Conservation (phyloP, 75 land plant genomes). For the Pinus tabuliformis region DNA sequence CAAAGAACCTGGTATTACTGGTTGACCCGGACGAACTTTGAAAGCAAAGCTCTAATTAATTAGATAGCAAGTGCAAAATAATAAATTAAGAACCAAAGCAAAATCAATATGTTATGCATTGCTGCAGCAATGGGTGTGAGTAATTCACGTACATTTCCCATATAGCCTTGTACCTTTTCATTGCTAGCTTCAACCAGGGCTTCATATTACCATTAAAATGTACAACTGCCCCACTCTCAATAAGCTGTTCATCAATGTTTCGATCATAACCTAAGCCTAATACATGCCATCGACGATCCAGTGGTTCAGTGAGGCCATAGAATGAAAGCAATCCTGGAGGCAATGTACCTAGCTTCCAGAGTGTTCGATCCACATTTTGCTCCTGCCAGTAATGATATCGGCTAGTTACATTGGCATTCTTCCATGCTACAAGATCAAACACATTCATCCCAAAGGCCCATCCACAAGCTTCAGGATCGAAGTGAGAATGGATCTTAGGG, state of each 20-base stretch:
- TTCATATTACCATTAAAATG: constrained; percentile 95
- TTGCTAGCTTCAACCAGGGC: constrained; percentile 98
- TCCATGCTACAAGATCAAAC: constrained; percentile 85
- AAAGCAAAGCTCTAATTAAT: too few species aligned
- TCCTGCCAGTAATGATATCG: constrained; percentile 92
- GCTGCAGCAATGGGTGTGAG: constrained; percentile 68
- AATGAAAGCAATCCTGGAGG: constrained; percentile 81
- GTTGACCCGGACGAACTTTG: too few species aligned
- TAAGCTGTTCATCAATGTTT: constrained; percentile 68
- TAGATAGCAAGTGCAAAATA: too few species aligned
- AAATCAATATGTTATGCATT: constrained; percentile 71
- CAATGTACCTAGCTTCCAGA: constrained; percentile 88
- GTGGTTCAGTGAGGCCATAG: constrained; percentile 85
- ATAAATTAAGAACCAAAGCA: neutral
- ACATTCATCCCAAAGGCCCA: constrained; percentile 99
- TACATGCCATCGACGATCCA: constrained; percentile 88
- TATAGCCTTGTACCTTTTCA: constrained; percentile 79
- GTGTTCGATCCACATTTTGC: constrained; percentile 59
- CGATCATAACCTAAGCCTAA: constrained; percentile 83
- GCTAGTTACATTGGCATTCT: constrained; percentile 67
- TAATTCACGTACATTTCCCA: constrained; percentile 96
- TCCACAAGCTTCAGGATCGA: constrained; percentile 93
- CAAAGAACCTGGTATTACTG: too few species aligned
- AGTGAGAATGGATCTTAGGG: constrained; percentile 55
- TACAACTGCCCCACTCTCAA: constrained; percentile 78